Conservation (phyloP, 768 basidiomycete species). For the Leccinum uliginosum region DNA sequence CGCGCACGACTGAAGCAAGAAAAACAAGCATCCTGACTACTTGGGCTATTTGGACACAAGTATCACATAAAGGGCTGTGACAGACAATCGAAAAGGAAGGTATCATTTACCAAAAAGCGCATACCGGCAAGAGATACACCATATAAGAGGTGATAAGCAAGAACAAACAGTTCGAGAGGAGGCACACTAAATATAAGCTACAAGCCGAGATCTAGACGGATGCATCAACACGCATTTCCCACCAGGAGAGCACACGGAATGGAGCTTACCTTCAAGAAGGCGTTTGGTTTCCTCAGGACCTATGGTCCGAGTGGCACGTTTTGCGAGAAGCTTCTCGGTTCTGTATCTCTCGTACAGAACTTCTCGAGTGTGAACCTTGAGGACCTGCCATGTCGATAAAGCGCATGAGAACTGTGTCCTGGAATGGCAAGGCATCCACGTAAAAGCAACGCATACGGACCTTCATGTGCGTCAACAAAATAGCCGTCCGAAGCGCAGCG, state of each 20-base stretch:
- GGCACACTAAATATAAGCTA: constrained; percentile 29
- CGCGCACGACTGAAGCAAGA: constrained; percentile 20
- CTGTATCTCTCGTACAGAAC: constrained; percentile 92
- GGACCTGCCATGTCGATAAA: constrained; percentile 43
- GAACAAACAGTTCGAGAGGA: constrained; percentile 14
- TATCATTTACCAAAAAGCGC: constrained; percentile 2
- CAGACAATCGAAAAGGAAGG: constrained; percentile 1
- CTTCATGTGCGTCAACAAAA: constrained; percentile 83
- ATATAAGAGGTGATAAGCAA: constrained; percentile 20
- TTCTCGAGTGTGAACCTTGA: constrained; percentile 81
- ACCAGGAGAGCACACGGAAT: constrained; percentile 15
- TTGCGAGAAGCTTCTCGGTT: constrained; percentile 84
- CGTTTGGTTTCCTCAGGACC: constrained; percentile 69
- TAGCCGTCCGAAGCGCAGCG: constrained; percentile 74
- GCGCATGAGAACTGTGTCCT: constrained; percentile 5
- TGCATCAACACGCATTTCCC: constrained; percentile 23
- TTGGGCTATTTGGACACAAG: constrained; percentile 11
- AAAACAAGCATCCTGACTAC: constrained; percentile 18
- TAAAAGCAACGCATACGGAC: constrained; percentile 38
- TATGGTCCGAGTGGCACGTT: constrained; percentile 77
- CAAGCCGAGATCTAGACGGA: constrained; percentile 42
- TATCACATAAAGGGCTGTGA: constrained; percentile 16
- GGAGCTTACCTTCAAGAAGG: constrained; percentile 61
- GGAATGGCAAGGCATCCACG: constrained; percentile 14
- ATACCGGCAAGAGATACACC: constrained; percentile 9